phyloP scores from a whole-genome alignment of 805 yeast species.

The Metschnikowia gruessii region DNA sequence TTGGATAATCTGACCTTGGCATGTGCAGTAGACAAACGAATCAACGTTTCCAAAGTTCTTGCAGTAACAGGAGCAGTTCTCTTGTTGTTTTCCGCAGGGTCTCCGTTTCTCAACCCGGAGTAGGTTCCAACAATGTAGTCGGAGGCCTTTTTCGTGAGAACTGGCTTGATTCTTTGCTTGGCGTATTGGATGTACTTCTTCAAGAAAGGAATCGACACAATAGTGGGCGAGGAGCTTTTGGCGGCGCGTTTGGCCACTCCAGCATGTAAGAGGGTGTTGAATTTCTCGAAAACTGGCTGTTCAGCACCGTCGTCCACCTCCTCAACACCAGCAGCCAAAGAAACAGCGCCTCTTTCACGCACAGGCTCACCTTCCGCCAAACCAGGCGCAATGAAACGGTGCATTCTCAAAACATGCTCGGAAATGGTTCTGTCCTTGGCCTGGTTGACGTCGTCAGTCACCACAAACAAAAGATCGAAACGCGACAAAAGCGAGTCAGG shows the following conservation, averaged over 20 bases:
- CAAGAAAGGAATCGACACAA: constrained; percentile 74
- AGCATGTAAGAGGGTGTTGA: constrained; percentile 76
- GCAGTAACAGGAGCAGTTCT: constrained; percentile 95
- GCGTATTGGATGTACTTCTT: constrained; percentile 94
- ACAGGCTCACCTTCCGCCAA: constrained; percentile 91
- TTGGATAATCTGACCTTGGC: constrained; percentile 90
- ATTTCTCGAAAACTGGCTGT: constrained; percentile 77
- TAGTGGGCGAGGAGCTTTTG: constrained; percentile 28
- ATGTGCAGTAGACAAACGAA: constrained; percentile 93
- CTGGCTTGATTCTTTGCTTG: constrained; percentile 81
- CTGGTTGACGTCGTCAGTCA: constrained; percentile 91
- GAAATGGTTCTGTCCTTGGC: constrained; percentile 80
- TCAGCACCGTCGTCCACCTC: constrained; percentile 47
- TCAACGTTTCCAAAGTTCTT: constrained; percentile 94
- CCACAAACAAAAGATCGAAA: constrained; percentile 92
- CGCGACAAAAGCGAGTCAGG: constrained; percentile 97
- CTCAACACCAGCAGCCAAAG: constrained; percentile 78
- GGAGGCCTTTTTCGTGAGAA: constrained; percentile 71
- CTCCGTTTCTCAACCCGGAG: constrained; percentile 71
- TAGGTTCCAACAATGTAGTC: constrained; percentile 78
- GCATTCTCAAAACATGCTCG: constrained; percentile 94
- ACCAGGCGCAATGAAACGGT: constrained; percentile 84
- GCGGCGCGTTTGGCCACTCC: constrained; percentile 48
- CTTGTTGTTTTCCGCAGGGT: constrained; percentile 56
- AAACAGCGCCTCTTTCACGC: constrained; percentile 66